A percentile compares a stretch with the other conserved stretches of the same genome.
Conservation (phyloP, 177 flowering plant genomes). For the Vitis hybrid region DNA sequence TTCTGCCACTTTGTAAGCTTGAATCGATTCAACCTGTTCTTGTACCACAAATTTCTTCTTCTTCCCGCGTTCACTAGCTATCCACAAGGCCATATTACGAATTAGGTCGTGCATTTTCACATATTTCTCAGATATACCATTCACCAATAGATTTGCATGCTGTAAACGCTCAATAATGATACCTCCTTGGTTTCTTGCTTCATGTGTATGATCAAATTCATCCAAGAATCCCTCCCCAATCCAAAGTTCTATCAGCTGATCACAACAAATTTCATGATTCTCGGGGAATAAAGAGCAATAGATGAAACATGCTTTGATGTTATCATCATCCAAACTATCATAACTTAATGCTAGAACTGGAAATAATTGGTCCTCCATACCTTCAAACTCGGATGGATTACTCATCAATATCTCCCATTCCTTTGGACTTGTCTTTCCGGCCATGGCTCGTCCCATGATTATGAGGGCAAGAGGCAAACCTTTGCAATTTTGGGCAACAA, state of each 20-base stretch:
- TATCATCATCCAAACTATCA: constrained; percentile 13
- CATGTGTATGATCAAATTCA: too few relatives aligned
- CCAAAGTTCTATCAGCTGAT: too few relatives aligned
- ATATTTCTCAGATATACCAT: not conserved
- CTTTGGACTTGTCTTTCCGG: not conserved
- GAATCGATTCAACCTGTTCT: too few relatives aligned
- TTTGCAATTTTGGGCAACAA: constrained; percentile 14
- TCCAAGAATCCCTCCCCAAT: too few relatives aligned
- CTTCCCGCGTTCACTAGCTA: not conserved
- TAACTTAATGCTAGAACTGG: not conserved
- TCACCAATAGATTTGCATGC: too few relatives aligned
- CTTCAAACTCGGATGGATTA: too few relatives aligned
- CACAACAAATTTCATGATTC: too few relatives aligned
- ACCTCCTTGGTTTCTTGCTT: too few relatives aligned
- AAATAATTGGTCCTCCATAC: too few relatives aligned
- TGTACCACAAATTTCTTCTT: not conserved
- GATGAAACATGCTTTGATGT: not conserved
- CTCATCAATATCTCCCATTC: constrained; percentile 16
- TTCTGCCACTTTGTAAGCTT: not conserved
- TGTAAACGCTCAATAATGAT: too few relatives aligned
- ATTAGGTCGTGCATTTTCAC: constrained; percentile 20
- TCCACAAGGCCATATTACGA: constrained; percentile 19
- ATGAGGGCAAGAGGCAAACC: constrained; percentile 31
- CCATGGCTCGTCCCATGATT: constrained; percentile 24
- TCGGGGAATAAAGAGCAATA: too few relatives aligned